Conservation (phyloP, 148 eudicot genomes). For the Vaccinium vitisidaea region DNA sequence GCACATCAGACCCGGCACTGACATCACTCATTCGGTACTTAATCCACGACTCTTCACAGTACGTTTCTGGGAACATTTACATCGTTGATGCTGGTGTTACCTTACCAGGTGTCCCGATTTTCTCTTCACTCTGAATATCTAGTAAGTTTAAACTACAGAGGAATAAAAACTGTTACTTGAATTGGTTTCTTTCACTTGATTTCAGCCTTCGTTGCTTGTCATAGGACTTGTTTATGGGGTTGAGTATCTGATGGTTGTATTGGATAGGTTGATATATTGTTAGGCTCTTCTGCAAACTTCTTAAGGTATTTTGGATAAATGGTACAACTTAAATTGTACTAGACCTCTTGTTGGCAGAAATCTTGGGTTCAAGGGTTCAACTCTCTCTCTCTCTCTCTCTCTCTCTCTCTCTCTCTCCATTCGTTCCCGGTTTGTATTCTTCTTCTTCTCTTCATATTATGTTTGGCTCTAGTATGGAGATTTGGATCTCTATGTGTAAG, state of each 20-base stretch:
- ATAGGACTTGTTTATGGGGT: not conserved
- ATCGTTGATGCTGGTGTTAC: conserved; percentile 41
- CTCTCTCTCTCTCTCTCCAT: not conserved
- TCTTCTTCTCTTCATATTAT: not conserved
- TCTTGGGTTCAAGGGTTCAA: not conserved
- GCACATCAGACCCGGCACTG: conserved; percentile 31
- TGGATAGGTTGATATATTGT: no score
- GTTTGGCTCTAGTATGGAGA: not conserved
- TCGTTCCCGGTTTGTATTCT: not conserved
- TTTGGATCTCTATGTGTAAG: no score
- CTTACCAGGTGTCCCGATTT: conserved; percentile 37
- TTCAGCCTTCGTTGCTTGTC: not conserved
- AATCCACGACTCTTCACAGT: conserved; percentile 34
- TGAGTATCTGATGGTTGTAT: no score
- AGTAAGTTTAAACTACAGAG: not conserved
- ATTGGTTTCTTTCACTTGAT: not conserved
- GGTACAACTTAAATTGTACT: no score
- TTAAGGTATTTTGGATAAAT: not conserved
- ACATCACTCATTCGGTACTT: conserved; percentile 34
- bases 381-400: no score
- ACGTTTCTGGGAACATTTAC: conserved; percentile 35
- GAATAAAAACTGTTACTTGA: not conserved
- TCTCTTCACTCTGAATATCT: conserved; percentile 31
- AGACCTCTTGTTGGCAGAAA: not conserved
- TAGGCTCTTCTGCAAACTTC: not conserved